Evolutionary conservation across 129 eudicot genomes (phyloP).

Genomic region (Centrapalus pauciflorus): DNA sequence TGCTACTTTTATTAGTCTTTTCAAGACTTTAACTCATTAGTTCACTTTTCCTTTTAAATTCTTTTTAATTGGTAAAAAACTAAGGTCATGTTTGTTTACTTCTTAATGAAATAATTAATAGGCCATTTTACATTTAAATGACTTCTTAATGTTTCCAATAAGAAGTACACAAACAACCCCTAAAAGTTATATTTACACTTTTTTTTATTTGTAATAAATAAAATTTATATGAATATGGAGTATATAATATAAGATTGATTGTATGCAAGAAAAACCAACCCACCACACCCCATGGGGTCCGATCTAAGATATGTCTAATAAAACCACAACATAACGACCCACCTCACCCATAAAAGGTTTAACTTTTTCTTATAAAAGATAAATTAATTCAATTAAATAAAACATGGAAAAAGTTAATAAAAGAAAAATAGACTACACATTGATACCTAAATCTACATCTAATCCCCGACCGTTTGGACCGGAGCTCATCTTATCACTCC

Average conservation of each 20-base stretch:
- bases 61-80: too few relatives aligned
- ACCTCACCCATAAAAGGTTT: slow-evolving; percentile 26
- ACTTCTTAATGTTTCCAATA: too few relatives aligned
- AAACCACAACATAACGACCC: slow-evolving; percentile 37
- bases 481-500: slow-evolving; percentile 33
- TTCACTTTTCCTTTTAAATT: too few relatives aligned
- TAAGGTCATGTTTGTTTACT: too few relatives aligned
- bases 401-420: background rate
- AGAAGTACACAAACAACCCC: too few relatives aligned
- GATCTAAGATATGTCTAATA: slow-evolving; percentile 31
- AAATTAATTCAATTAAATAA: background rate
- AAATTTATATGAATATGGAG: background rate
- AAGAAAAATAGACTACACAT: slow-evolving; percentile 20
- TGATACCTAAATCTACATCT: slow-evolving; percentile 29
- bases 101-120: too few relatives aligned
- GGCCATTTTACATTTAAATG: too few relatives aligned
- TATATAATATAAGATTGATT: slow-evolving; percentile 7
- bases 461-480: slow-evolving; percentile 42
- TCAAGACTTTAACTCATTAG: too few relatives aligned
- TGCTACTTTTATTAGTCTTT: too few relatives aligned
- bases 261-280: slow-evolving; percentile 21
- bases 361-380: slow-evolving; percentile 15
- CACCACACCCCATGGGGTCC: slow-evolving; percentile 36
- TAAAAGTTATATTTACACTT: background rate
- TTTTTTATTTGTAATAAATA: too few relatives aligned